Percentiles rank a stretch among this genome's conserved stretches.
phyloP scores from a whole-genome alignment of 176 grass and related monocot species.

The Guadua angustifolia region DNA sequence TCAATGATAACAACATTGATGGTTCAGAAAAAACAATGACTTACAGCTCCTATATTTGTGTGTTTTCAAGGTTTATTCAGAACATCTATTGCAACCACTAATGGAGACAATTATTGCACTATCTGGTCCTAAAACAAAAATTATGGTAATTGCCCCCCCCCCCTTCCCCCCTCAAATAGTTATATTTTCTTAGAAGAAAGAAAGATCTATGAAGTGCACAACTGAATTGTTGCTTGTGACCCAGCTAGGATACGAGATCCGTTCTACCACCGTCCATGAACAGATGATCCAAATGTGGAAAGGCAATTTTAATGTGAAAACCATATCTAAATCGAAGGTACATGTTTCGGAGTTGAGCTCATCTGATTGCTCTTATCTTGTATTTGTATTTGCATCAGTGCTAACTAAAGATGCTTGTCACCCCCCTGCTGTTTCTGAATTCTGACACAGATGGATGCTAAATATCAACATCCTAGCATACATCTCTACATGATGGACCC shows the following conservation, averaged over 20 bases:
- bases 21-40: not conserved
- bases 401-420: conserved; percentile 1
- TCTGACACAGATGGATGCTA: conserved; percentile 74
- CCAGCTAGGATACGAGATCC: conserved; percentile 89
- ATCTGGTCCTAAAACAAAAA: conserved; percentile 83
- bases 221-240: conserved; percentile 9
- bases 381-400: not conserved
- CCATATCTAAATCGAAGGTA: conserved; percentile 82
- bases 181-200: not conserved
- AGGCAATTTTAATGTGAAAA: conserved; percentile 75
- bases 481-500: conserved; percentile 88
- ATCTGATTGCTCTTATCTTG: not conserved
- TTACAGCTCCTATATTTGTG: conserved; percentile 1
- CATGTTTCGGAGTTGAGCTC: not conserved
- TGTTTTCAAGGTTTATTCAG: conserved; percentile 78
- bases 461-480: conserved; percentile 84
- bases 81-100: conserved; percentile 78
- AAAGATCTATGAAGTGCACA: not conserved
- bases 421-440: not conserved
- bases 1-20: not conserved
- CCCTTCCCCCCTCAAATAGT: not conserved
- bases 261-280: conserved; percentile 79
- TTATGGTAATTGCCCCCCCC: conserved; percentile 66
- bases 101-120: conserved; percentile 83
- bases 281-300: conserved; percentile 95